Base-by-base conservation (phyloP, 495 filamentous ascomycete species). In the Rhypophila decipiens region DNA sequence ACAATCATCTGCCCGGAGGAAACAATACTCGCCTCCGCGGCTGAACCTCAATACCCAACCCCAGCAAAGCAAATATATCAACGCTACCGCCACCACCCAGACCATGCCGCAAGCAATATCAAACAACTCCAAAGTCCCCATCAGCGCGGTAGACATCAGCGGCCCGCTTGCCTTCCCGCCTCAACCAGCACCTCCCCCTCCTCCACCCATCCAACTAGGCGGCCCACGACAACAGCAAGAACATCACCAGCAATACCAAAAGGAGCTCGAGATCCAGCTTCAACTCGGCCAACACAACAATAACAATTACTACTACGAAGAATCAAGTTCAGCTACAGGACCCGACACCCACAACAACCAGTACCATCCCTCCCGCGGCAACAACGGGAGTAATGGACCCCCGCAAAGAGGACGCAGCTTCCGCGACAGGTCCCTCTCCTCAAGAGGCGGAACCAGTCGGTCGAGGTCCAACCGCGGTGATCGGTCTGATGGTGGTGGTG, bases 151-250 rank as follows among this genome's bases (percentile, higher is more conserved):
- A 23, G 53, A 50, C 31, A 62, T 59, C 15, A 47, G 42, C 31
- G 56, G 59, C 0, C 56, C 59, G 5, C 20, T 59, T 8, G 59
- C 59, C 11, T 59, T 62, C 35, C 56, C 59, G 5, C 31, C 49
- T 12, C 27, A 31, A 31, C 27, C 27, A 31, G 7, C 27, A 7
- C 27, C 27, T 7, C 27, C 27, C 7, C 27, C 27, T 31, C 27
- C 27, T 7, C 27, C 27, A 31, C 27, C 27, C 13, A 7, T 39
- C 9, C 9, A n/a, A 21, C 39, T 41, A 24, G 17, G 7, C 39
- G 19, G 23, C 21, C 23, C 13, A 2, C 38, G 12, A 27, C 41
- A 42, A 3, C 41, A 31, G 23, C 41, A 43, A n/a, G 13, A 18
- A 1, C 41, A 29, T n/a, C 41, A 43, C 7, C 22, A 43, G 23